Conservation (phyloP, 1,139 yeast genomes). For the Magnusiomyces suaveolens region DNA sequence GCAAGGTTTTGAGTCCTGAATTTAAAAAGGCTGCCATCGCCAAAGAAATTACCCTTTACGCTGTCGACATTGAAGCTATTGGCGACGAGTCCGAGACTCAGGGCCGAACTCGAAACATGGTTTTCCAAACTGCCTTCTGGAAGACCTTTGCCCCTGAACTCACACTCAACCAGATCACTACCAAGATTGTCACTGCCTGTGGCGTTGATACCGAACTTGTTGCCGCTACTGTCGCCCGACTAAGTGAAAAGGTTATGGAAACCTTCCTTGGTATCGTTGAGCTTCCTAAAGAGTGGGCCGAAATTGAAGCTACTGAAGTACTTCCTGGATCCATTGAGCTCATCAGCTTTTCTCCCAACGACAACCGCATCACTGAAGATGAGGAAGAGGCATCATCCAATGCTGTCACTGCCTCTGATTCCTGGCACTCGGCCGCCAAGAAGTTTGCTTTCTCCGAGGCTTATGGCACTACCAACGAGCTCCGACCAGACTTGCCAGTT, state of each 20-base stretch:
- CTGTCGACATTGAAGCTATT: slow-evolving; percentile 24
- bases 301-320: slow-evolving; percentile 32
- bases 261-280: slow-evolving; percentile 31
- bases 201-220: slow-evolving; percentile 76
- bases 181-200: slow-evolving; percentile 69
- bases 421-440: slow-evolving; percentile 53
- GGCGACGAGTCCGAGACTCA: slow-evolving; percentile 46
- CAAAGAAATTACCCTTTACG: slow-evolving; percentile 43
- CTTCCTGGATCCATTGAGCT: slow-evolving; percentile 32
- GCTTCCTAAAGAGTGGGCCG: slow-evolving; percentile 26
- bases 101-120: slow-evolving; percentile 68
- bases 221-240: slow-evolving; percentile 70
- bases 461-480: slow-evolving; percentile 42
- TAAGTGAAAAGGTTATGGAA: slow-evolving; percentile 34
- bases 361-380: slow-evolving; percentile 38
- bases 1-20: slow-evolving; percentile 44
- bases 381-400: slow-evolving; percentile 36
- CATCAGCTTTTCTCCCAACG: slow-evolving; percentile 23
- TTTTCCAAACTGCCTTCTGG: slow-evolving; percentile 78
- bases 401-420: slow-evolving; percentile 24
- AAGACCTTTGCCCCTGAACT: slow-evolving; percentile 53
- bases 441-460: slow-evolving; percentile 77
- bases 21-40: slow-evolving; percentile 49
- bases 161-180: slow-evolving; percentile 54
- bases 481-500: slow-evolving; percentile 88